phyloP scores from a whole-genome alignment of 495 filamentous ascomycete species.

The Talaromyces proteolyticus region DNA sequence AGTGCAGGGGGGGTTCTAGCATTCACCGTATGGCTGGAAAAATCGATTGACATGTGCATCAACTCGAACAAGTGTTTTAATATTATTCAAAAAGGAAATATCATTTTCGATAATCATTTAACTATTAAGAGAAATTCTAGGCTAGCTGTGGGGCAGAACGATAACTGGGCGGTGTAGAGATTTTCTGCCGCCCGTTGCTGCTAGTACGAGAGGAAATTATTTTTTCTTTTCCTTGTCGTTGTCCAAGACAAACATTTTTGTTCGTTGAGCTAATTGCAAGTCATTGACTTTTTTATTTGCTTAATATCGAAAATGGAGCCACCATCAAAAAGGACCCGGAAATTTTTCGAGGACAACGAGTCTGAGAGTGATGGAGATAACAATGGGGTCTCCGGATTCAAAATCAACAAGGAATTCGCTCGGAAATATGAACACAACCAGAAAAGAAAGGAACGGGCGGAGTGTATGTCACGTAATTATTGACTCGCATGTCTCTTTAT shows the following conservation, averaged over 20 bases:
- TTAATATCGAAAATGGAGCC: slow-evolving; percentile 30
- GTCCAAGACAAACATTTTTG: too few species aligned
- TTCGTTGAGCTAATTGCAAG: too few species aligned
- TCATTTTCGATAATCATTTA: too few species aligned
- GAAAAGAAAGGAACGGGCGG: slow-evolving; percentile 83
- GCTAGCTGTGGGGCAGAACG: too few species aligned
- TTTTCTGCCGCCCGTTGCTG: slow-evolving; percentile 16
- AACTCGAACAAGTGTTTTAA: too few species aligned
- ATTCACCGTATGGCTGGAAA: too few species aligned
- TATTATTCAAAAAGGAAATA: too few species aligned
- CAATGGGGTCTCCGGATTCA: slow-evolving; percentile 52
- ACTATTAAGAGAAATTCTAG: too few species aligned
- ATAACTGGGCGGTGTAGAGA: slow-evolving; percentile 13
- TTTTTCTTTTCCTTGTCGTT: slow-evolving; percentile 20
- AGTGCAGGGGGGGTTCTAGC: too few species aligned
- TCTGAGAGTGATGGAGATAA: slow-evolving; percentile 54
- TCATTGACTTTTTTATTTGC: slow-evolving; percentile 1
- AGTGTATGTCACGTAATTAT: too few species aligned
- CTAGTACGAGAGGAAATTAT: slow-evolving; percentile 16
- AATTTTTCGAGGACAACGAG: slow-evolving; percentile 41
- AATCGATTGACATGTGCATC: too few species aligned
- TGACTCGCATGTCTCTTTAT: too few species aligned
- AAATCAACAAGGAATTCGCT: slow-evolving; percentile 88
- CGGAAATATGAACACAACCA: slow-evolving; percentile 92
- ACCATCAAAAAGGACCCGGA: slow-evolving; percentile 40